Evolutionary conservation across 768 basidiomycete species (phyloP).

Genomic region (Chalciporus pseudorubinellus): DNA sequence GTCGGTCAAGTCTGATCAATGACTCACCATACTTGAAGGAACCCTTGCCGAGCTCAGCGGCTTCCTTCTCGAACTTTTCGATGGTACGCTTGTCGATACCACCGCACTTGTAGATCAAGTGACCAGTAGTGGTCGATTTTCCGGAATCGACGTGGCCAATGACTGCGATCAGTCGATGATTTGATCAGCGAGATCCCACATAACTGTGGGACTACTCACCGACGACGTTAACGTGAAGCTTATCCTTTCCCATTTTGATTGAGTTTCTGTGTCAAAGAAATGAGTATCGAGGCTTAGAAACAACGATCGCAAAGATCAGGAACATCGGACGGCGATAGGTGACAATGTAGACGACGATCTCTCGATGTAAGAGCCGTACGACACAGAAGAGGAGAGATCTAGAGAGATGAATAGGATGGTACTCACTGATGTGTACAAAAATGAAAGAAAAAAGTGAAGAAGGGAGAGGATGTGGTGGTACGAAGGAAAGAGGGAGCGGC

Average conservation of each 20-base stretch:
- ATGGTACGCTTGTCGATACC: constrained; percentile 99
- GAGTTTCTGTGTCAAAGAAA: constrained; percentile 41
- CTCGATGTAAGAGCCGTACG: constrained; percentile 13
- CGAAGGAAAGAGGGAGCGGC: constrained; percentile 34
- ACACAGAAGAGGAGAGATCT: constrained; percentile 16
- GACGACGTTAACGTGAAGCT: constrained; percentile 96
- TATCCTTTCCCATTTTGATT: constrained; percentile 94
- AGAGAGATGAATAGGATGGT: constrained; percentile 2
- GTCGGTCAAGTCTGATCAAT: constrained; percentile 16
- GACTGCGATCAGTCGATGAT: constrained; percentile 51
- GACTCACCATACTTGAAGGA: constrained; percentile 93
- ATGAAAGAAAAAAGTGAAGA: constrained; percentile 31
- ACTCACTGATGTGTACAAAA: constrained; percentile 47
- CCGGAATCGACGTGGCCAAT: constrained; percentile 99
- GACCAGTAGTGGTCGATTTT: constrained; percentile 99
- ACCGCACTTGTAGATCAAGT: constrained; percentile 99
- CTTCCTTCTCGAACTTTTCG: constrained; percentile 99
- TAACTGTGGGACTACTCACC: constrained; percentile 51
- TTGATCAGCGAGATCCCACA: constrained; percentile 23
- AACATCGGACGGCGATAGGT: constrained; percentile 5
- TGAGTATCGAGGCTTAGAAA: constrained; percentile 13
- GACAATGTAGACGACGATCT: constrained; percentile 18
- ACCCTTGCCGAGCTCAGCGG: constrained; percentile 99
- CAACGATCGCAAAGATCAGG: constrained; percentile 26
- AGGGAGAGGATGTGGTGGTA: constrained; percentile 37